These are phyloP conservation scores for Halophytophthora polymorphica DNA, from an alignment of 352 stramenopile genomes.

Conservation along the genomic window DNA sequence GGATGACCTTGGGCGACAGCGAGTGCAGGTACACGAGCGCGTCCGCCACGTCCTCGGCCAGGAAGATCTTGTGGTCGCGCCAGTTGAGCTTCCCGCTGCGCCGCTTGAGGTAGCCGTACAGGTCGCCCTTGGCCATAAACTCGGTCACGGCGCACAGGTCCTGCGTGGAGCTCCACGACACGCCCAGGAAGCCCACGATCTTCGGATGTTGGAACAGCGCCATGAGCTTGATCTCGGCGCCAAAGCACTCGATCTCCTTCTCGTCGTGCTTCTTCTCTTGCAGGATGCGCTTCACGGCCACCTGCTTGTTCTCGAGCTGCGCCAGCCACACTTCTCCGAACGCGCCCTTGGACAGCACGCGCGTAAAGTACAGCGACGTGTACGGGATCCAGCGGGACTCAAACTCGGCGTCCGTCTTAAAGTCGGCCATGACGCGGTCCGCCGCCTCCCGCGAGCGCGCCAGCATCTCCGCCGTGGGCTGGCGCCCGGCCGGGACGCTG, in stretches of 20 bases:
- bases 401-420: conserved; percentile 58
- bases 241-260: conserved; percentile 85
- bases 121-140: conserved; percentile 78
- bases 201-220: conserved; percentile 75
- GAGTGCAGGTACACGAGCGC: conserved; percentile 74
- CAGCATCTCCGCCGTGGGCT: conserved; percentile 22
- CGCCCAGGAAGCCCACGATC: conserved; percentile 79
- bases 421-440: conserved; percentile 54
- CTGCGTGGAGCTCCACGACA: conserved; percentile 69
- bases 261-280: conserved; percentile 80
- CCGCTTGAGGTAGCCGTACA: conserved; percentile 71
- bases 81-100: conserved; percentile 69
- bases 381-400: conserved; percentile 60
- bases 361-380: conserved; percentile 75
- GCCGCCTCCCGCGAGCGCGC: conserved; percentile 35
- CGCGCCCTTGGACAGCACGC: conserved; percentile 82
- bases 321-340: conserved; percentile 86
- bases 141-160: conserved; percentile 77
- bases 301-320: conserved; percentile 72
- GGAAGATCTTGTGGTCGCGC: conserved; percentile 68
- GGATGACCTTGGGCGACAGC: conserved; percentile 73
- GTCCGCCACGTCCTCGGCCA: conserved; percentile 70
- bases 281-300: conserved; percentile 80
- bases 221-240: conserved; percentile 85
- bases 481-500: background rate